Base-by-base conservation (phyloP, 2,329 filamentous ascomycete species). In the Hyphodiscus sp. region DNA sequence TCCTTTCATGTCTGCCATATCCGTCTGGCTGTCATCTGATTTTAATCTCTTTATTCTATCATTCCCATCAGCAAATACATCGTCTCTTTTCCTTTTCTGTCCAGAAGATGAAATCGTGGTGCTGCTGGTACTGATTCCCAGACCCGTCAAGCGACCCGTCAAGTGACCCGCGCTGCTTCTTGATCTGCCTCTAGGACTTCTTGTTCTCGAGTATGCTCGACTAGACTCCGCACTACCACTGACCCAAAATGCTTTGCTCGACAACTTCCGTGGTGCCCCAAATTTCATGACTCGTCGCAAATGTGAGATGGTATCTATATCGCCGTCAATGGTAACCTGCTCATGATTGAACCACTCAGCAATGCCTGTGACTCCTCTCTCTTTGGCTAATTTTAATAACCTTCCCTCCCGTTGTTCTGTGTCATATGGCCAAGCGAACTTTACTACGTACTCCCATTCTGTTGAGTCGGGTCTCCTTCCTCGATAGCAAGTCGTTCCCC, bases 341-440 rank as follows among this genome's bases (percentile, higher is more conserved):
- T 61, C 51, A 54, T 65, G 45, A 58, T 63, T 54, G 51, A 67
- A 57, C 43, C 64, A 58, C 20, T 51, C 54, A 48, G 64, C 56
- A 57, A 68, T 54, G 38, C 63, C 60, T 38, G 60, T 56, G 23
- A 67, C 59, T 52, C 57, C 61, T 55, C 50, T 63, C 53, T 64
- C 48, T 33, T 52, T 57, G 2, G 55, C 55, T 50, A 61, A 54
- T 42, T 63, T 61, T 38, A 69, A 60, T 33, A 62, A 55, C 16
- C 66, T 55, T 43, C 51, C 52, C 52, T 68, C 67, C 9, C 55
- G 47, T 38, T 49, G 26, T 49, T 59, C 59, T 60, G n/a, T n/a
- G n/a, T n/a, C n/a, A n/a, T n/a, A n/a, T n/a, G n/a, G 57, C 65
- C 61, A 68, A 38, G 64, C 63, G 51, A 69, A 68, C 56, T 69